Percentiles rank a stretch among this genome's conserved stretches.
phyloP scores from a whole-genome alignment of 192 early-diverging fungal species.

The Phlyctochytrium planicorne region DNA sequence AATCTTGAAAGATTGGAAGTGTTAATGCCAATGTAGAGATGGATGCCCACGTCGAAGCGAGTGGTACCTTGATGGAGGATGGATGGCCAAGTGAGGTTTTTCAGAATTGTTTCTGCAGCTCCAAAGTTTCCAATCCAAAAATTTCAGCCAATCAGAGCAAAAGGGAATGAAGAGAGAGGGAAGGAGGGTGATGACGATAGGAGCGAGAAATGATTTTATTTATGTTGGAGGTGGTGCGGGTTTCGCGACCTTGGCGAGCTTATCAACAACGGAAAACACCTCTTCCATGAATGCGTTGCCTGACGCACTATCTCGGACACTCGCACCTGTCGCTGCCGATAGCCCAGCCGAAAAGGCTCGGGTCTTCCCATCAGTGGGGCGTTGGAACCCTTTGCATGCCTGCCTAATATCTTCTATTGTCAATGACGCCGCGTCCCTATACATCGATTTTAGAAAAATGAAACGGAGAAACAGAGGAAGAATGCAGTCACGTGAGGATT shows the following conservation, averaged over 20 bases:
- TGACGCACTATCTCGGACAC: slow-evolving; percentile 10
- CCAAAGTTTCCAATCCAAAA: no score
- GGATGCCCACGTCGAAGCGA: no score
- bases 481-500: neutral
- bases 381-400: slow-evolving; percentile 10
- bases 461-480: neutral
- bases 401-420: slow-evolving; percentile 21
- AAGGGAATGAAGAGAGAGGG: no score
- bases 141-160: no score
- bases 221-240: neutral
- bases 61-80: no score
- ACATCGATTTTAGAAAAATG: slow-evolving; percentile 10
- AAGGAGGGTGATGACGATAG: no score
- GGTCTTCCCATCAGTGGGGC: slow-evolving; percentile 27
- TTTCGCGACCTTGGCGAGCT: slow-evolving; percentile 24
- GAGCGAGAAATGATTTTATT: no score
- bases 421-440: slow-evolving; percentile 24
- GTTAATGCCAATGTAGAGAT: no score
- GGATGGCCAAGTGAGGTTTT: no score
- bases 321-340: slow-evolving; percentile 20
- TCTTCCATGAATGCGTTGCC: slow-evolving; percentile 27
- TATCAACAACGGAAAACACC: slow-evolving; percentile 23
- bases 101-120: no score
- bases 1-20: no score
- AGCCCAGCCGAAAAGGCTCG: slow-evolving; percentile 18